Percentiles rank a stretch among this genome's conserved stretches.
Evolutionary conservation across 148 eudicot species (phyloP).

Genomic region (Chenopodium album): DNA sequence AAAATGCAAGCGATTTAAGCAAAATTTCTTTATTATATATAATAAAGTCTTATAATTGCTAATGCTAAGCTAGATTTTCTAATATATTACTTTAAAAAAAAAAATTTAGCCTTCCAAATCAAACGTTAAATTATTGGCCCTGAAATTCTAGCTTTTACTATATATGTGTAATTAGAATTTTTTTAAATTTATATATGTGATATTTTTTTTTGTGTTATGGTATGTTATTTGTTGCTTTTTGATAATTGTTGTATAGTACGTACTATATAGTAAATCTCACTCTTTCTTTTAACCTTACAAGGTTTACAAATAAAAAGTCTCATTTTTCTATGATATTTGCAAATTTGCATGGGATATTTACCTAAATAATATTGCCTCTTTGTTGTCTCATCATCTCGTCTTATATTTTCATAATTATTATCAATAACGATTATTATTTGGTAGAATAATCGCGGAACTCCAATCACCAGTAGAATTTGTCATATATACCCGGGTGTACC

Average conservation of each 20-base stretch:
- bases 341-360: background rate
- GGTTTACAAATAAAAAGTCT: conserved; percentile 11
- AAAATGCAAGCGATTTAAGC: background rate
- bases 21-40: background rate
- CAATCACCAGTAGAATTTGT: too few species aligned
- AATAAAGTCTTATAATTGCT: background rate
- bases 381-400: too few species aligned
- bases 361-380: too few species aligned
- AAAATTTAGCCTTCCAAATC: background rate
- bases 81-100: background rate
- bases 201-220: background rate
- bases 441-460: too few species aligned
- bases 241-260: conserved; percentile 33
- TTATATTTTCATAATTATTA: too few species aligned
- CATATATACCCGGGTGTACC: too few species aligned
- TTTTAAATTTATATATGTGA: background rate
- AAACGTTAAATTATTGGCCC: background rate
- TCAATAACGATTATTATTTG: too few species aligned
- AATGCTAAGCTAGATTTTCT: background rate
- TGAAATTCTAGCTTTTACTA: background rate
- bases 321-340: background rate
- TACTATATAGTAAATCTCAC: background rate
- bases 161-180: background rate
- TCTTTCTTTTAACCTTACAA: conserved; percentile 3
- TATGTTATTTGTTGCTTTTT: background rate